phyloP scores from a whole-genome alignment of 257 asterid species.

The Rubia yunnanensis region DNA sequence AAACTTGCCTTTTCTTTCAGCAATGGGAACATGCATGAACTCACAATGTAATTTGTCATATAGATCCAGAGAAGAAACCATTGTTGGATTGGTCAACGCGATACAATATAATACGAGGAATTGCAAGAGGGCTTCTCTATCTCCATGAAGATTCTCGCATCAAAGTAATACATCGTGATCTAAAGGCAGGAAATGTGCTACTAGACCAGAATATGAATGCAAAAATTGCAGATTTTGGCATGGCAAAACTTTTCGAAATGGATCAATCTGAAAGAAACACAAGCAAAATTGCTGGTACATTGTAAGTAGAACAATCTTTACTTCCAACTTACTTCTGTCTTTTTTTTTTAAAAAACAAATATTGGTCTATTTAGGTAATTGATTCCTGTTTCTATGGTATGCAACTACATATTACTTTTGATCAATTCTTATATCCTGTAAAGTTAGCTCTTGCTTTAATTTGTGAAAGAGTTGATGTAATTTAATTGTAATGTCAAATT shows the following conservation, averaged over 20 bases:
- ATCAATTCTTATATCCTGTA: no score
- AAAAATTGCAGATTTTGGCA: constrained; percentile 23
- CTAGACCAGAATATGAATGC: constrained; percentile 21
- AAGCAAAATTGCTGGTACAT: constrained; percentile 17
- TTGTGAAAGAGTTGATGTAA: no score
- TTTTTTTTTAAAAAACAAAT: no score
- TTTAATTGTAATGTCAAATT: background rate
- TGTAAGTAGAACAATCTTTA: constrained; percentile 7
- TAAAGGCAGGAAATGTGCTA: constrained; percentile 22
- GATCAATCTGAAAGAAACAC: constrained; percentile 19
- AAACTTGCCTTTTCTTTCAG: no score
- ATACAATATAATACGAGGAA: background rate
- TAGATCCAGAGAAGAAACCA: background rate
- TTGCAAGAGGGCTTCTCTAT: background rate
- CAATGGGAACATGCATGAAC: no score
- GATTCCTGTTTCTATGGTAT: no score
- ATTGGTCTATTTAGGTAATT: no score
- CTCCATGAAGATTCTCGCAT: background rate
- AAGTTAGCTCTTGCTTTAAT: no score
- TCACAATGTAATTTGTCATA: background rate
- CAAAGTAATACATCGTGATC: constrained; percentile 9
- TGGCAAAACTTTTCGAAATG: constrained; percentile 15
- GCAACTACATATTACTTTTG: no score
- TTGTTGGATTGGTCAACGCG: background rate
- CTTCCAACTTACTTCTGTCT: no score